Evolutionary conservation across 805 yeast species (phyloP), one percentile per base, ranked within the genome.

Genomic region (Debaryomyces hansenii): DNA sequence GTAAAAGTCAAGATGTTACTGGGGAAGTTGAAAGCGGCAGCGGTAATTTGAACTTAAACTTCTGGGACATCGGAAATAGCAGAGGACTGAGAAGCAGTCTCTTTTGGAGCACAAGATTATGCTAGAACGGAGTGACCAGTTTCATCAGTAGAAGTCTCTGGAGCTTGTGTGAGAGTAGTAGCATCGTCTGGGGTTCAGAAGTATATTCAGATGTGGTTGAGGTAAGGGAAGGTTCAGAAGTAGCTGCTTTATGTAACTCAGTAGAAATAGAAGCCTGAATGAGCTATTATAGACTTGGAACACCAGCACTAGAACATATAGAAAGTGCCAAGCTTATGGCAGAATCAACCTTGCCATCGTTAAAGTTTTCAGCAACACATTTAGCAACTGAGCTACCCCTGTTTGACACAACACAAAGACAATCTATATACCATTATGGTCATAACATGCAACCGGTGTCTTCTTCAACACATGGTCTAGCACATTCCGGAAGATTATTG

Each of bases 401-500:
- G 37, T 52, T 51, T 36, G 71, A 58, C 67, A 71, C 69, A 37
- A 69, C 72, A 66, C 77, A 71, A 45, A 71, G 64, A 59, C 77
- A 71, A 20, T 75, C 77, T 40, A 75, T 63, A 54, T 71, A 75
- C 75, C 75, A 71, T 64, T 69, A 69, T 40, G 77, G 77, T 49
- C 77, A 71, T 40, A 75, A 74, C 14, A 74, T 67, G 37, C 55
- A 50, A 8, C 66, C 64, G 39, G 74, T 68, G 45, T 62, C 55
- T 37, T 53, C 53, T 38, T 45, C 51, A 27, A 69, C 64, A 60
- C 75, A 70, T 4, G 48, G 37, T 48, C 67, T 59, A 34, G 73
- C 75, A 58, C 75, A 70, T 10, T 55, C 50, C n/a, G 75, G 74
- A 45, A 65, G 56, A 14, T 48, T 48, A 50, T 41, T 59, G 50